A percentile compares a stretch with the other conserved stretches of the same genome.
Evolutionary conservation across 2,329 filamentous ascomycete genomes (phyloP).

Genomic region (Aspergillus sp.): DNA sequence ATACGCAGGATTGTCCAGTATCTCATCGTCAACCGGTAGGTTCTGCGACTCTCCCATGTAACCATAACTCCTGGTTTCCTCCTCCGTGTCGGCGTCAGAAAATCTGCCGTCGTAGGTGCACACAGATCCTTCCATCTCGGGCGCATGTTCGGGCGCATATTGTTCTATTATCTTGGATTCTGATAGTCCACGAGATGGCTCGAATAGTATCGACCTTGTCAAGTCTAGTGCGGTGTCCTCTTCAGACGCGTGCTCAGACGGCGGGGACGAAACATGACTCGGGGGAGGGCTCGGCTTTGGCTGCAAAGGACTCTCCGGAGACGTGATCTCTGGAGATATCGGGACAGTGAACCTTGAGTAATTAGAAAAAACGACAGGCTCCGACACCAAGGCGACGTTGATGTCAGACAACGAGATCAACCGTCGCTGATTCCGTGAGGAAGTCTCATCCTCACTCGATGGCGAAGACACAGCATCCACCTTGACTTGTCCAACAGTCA

Average conservation of each 20-base stretch:
- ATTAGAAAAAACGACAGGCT: slow-evolving; percentile 51
- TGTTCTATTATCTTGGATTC: slow-evolving; percentile 1
- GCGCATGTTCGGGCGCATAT: slow-evolving; percentile 8
- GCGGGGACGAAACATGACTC: slow-evolving; percentile 32
- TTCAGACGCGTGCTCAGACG: slow-evolving; percentile 26
- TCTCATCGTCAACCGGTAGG: slow-evolving; percentile 33
- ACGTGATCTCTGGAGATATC: slow-evolving; percentile 35
- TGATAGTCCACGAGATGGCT: slow-evolving; percentile 25
- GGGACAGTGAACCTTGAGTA: slow-evolving; percentile 42
- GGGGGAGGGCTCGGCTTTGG: slow-evolving; percentile 35
- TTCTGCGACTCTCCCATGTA: slow-evolving; percentile 30
- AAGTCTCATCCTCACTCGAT: slow-evolving; percentile 24
- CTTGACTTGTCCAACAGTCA: slow-evolving; percentile 39
- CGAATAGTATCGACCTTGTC: slow-evolving; percentile 44
- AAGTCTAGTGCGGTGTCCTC: slow-evolving; percentile 33
- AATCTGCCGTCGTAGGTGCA: slow-evolving; percentile 44
- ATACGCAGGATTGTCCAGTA: slow-evolving; percentile 41
- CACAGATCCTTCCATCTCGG: slow-evolving; percentile 33
- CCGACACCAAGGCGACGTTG: slow-evolving; percentile 50
- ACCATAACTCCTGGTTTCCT: slow-evolving; percentile 28
- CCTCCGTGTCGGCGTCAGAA: slow-evolving; percentile 46
- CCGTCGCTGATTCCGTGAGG: slow-evolving; percentile 43
- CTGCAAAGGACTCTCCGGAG: slow-evolving; percentile 36
- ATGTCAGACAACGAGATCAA: slow-evolving; percentile 49
- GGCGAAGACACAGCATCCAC: slow-evolving; percentile 34